Evolutionary conservation across 2,329 filamentous ascomycete species (phyloP).

Genomic region (Dothidotthia symphoricarpi): DNA sequence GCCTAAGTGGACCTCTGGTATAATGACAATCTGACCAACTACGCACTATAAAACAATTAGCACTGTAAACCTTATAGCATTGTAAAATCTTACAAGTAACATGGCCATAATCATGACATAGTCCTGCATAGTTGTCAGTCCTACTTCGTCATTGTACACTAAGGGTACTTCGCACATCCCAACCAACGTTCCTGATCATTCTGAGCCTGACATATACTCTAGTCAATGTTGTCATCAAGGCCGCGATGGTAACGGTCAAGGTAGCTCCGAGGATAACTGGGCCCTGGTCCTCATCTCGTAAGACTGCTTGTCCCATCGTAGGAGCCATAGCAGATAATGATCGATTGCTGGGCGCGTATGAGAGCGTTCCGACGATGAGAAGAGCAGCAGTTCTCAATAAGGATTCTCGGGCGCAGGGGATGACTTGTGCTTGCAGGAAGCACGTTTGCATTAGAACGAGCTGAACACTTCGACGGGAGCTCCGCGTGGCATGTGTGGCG

Average conservation of each 20-base stretch:
- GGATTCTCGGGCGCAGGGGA: too few species aligned
- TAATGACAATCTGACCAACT: constrained; percentile 43
- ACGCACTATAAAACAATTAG: constrained; percentile 31
- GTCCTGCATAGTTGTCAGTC: constrained; percentile 31
- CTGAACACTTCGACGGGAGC: too few species aligned
- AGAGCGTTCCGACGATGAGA: neutral
- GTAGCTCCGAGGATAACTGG: constrained; percentile 45
- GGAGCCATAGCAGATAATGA: constrained; percentile 8
- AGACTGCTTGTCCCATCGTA: too few species aligned
- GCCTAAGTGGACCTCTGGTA: constrained; percentile 45
- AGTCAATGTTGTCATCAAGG: constrained; percentile 42
- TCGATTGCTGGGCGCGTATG: neutral
- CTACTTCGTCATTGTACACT: neutral
- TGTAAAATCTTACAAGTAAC: constrained; percentile 28
- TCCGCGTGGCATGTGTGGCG: too few species aligned
- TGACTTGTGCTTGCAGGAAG: too few species aligned
- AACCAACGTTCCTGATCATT: constrained; percentile 52
- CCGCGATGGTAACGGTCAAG: constrained; percentile 42
- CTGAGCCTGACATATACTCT: constrained; percentile 50
- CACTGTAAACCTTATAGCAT: neutral
- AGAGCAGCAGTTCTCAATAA: neutral
- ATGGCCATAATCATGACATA: constrained; percentile 47
- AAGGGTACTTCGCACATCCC: constrained; percentile 44
- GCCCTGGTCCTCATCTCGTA: constrained; percentile 41
- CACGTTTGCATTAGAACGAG: too few species aligned